Base-by-base conservation (phyloP, 495 filamentous ascomycete species). In the Penicillium manginii region DNA sequence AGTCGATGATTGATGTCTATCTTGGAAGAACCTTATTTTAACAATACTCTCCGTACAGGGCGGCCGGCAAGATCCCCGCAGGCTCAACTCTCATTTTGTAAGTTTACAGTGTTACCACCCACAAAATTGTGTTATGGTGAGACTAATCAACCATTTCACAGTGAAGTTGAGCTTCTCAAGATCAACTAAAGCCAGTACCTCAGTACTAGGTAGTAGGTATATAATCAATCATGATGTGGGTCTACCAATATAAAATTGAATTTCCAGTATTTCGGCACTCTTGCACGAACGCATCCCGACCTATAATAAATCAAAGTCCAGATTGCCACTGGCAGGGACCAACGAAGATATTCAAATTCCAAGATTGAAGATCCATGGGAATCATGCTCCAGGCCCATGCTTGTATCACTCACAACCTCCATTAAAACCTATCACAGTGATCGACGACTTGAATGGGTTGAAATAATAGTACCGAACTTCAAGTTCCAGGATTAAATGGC, bases 61-160 rank as follows among this genome's bases (percentile, higher is more conserved):
- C 79, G 84, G 57, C 33, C 40, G 61, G 61, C 57, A 64, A 64
- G 39, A 91, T 83, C 57, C 81, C 81, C 23, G 57, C 75, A 5
- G 68, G 73, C 45, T 68, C 81, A 12, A 76, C 69, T 48, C 71
- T 83, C n/a, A 73, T 81, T 52, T 82, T 83, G 81, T 83, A 72
- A 77, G 81, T 78, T 29, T 45, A 35, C 26, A 29, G 26, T 7
- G 26, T 29, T 8, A 17, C 11, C n/a, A 5, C 35, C 17, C 31
- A 42, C 1, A 0, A 29, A 31, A 4, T 5, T 11, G 4, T 31
- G 14, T 47, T 33, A 22, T 49, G 21, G 8, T 19, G 35, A 51
- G 17, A 49, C 58, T 69, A 59, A 64, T 40, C n/a, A 18, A 58
- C 6, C 19, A 1, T 3, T 12, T 52, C 26, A 21, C 50, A 80